Conservation (phyloP, 352 stramenopile species). For the Globisporangium spinosum region DNA sequence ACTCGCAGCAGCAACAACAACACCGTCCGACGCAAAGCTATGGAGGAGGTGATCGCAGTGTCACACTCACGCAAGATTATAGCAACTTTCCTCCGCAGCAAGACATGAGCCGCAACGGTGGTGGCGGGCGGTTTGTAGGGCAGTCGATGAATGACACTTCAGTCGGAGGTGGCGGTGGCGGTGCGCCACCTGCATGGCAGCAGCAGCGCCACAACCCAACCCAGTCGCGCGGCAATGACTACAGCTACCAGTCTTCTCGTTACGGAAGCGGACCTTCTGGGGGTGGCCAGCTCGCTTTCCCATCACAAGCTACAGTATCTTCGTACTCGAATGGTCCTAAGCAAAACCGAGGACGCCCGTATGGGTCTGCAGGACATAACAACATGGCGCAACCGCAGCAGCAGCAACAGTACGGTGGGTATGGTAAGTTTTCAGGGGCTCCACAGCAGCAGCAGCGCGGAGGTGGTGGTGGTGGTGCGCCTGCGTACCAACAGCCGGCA, state of each 20-base stretch:
- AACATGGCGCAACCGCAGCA: conserved; percentile 11
- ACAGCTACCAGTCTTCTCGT: conserved; percentile 5
- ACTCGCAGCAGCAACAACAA: conserved; percentile 9
- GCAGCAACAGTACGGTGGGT: conserved; percentile 10
- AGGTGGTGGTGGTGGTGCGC: not conserved
- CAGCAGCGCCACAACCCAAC: not conserved
- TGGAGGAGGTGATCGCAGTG: conserved; percentile 11
- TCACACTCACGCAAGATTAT: conserved; percentile 14
- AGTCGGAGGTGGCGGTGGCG: not conserved
- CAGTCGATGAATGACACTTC: conserved; percentile 8
- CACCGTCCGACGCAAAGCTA: conserved; percentile 7
- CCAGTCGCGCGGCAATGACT: conserved; percentile 9
- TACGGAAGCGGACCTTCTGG: conserved; percentile 10
- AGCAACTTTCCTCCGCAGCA: conserved; percentile 12
- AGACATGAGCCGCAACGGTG: not conserved
- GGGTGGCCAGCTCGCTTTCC: not conserved
- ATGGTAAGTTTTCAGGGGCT: conserved; percentile 15
- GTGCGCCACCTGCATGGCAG: conserved; percentile 8
- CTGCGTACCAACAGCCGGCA: conserved; percentile 15
- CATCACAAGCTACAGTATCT: conserved; percentile 10
- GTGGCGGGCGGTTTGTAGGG: conserved; percentile 8
- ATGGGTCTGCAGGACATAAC: not conserved
- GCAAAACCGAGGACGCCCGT: conserved; percentile 8
- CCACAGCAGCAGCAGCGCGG: conserved; percentile 13
- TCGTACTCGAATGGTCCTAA: conserved; percentile 18